Evolutionary conservation across 495 filamentous ascomycete genomes (phyloP).

Genomic region (Schizothecium vesticola): DNA sequence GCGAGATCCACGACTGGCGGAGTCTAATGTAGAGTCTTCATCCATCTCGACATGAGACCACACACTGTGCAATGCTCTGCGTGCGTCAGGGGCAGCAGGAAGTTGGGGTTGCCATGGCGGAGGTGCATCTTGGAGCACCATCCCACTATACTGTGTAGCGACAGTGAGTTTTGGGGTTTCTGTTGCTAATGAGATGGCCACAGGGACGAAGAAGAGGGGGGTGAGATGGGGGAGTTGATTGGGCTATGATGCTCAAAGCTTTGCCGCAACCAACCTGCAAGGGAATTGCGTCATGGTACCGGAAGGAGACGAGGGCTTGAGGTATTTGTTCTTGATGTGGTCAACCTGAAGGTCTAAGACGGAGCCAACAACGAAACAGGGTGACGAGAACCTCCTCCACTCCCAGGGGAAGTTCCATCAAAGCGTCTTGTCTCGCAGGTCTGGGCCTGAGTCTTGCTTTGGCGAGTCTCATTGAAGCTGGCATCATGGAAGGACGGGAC

Average conservation of each 20-base stretch:
- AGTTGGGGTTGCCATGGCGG: not conserved
- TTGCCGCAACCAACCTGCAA: not conserved
- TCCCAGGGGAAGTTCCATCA: not conserved
- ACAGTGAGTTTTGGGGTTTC: constrained; percentile 12
- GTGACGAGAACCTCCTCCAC: not conserved
- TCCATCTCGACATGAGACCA: not conserved
- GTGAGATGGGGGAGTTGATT: not conserved
- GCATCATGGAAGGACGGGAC: not conserved
- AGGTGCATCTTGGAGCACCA: not conserved
- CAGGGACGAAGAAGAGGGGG: constrained; percentile 2
- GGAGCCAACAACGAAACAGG: not conserved
- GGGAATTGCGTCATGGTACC: constrained; percentile 16
- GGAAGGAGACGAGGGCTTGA: not conserved
- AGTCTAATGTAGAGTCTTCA: not conserved
- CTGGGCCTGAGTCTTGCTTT: not conserved
- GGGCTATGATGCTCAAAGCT: not conserved
- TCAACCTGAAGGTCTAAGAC: not conserved
- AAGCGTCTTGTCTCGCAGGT: not conserved
- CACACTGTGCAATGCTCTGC: not conserved
- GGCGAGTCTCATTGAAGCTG: not conserved
- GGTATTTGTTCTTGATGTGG: constrained; percentile 7
- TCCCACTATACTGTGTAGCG: not conserved
- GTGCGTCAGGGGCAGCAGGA: not conserved
- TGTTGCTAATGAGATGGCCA: constrained; percentile 24
- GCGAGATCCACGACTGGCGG: not conserved